Evolutionary conservation across 169 alveolate species (phyloP), one percentile per base, ranked within the genome.

Genomic region (Babesia bovis): DNA sequence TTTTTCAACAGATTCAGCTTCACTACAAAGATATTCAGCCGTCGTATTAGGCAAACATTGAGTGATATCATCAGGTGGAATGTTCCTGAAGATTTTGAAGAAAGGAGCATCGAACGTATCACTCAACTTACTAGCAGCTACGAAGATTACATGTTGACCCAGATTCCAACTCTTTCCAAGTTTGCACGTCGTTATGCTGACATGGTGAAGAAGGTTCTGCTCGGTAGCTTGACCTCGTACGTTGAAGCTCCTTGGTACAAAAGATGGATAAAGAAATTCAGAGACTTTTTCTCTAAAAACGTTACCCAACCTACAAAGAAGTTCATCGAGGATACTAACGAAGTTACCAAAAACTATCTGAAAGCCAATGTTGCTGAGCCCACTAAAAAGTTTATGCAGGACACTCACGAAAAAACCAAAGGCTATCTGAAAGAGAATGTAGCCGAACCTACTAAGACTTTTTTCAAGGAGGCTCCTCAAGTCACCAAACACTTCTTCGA

Each of bases 71-170:
- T 63, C 0, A 12, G 49, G 9, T 2, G 26, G 21, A 44, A 63
- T 38, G 44, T 45, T 12, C 73, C 73, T 9, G 28, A 21, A 9
- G 73, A 44, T 2, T 3, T 63, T 23, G 61, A 60, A 23, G 51
- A 25, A 35, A 3, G 49, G 61, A 47, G 49, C 45, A 25, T 63
- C 15, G 41, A 26, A 0, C 32, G 51, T 42, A 23, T 63, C 2
- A 12, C 36, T 10, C 73, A 45, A 1, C 0, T 63, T 0, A 10
- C 52, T 23, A 12, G 17, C 45, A 32, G 73, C 6, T 63, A 63
- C 73, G 25, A 33, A 19, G 61, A 63, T 28, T 63, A 63, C 73
- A 63, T 63, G 58, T 28, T 25, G 30, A 63, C 45, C 4, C 73
- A 63, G 33, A 23, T 63, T 3, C 73, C 73, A 0, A 3, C 42